Conservation (phyloP, 208 protist species). For the Trypanosoma rangeli region DNA sequence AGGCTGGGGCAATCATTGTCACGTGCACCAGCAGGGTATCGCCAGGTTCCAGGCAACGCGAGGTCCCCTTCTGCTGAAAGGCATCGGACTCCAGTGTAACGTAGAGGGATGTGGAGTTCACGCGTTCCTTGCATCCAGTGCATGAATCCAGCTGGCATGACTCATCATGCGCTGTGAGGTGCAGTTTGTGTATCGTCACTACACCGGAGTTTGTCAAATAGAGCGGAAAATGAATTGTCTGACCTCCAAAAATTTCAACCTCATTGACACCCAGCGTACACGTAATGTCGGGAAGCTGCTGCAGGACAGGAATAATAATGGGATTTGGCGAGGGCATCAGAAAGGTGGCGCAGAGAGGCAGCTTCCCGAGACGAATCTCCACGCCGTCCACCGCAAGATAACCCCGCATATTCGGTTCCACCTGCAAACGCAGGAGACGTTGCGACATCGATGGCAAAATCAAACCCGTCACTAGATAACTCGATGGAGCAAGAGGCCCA, state of each 20-base stretch:
- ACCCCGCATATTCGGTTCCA: constrained; percentile 66
- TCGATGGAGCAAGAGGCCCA: constrained; percentile 42
- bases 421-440: constrained; percentile 54
- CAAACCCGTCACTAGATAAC: constrained; percentile 61
- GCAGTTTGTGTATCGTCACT: constrained; percentile 62
- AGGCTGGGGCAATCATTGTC: constrained; percentile 48
- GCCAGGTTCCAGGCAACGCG: constrained; percentile 53
- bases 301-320: constrained; percentile 69
- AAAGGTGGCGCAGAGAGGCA: constrained; percentile 33
- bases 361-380: constrained; percentile 37
- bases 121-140: constrained; percentile 75
- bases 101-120: constrained; percentile 33
- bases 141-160: constrained; percentile 83
- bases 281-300: constrained; percentile 71
- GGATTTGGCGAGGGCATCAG: constrained; percentile 41
- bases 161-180: constrained; percentile 79
- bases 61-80: constrained; percentile 25
- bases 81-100: constrained; percentile 64
- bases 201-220: constrained; percentile 71
- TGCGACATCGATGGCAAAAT: constrained; percentile 50
- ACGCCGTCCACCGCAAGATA: constrained; percentile 68
- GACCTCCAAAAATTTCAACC: constrained; percentile 80
- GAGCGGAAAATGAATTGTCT: constrained; percentile 66
- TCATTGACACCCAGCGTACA: constrained; percentile 71
- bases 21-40: constrained; percentile 63